A percentile compares a stretch with the other conserved stretches of the same genome.
Conservation (phyloP, 2,329 filamentous ascomycete genomes). For the Colletotrichum musicola region DNA sequence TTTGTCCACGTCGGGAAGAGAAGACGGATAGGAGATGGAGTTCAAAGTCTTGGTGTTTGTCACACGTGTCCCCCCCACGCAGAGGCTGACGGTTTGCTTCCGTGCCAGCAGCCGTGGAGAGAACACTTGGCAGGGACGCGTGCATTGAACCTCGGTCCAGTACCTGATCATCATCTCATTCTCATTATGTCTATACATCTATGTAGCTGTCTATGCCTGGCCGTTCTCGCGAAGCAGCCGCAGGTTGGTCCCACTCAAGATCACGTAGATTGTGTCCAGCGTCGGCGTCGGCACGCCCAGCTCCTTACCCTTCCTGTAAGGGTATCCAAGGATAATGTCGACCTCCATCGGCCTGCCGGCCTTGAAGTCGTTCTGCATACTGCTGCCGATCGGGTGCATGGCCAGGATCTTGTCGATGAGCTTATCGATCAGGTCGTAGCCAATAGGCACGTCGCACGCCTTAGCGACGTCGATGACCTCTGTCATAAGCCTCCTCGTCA, state of each 20-base stretch:
- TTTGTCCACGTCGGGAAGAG: too few relatives aligned
- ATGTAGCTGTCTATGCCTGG: not conserved
- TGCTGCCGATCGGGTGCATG: conserved; percentile 58
- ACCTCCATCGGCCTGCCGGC: conserved; percentile 70
- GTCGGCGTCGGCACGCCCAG: conserved; percentile 67
- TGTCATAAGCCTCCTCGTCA: conserved; percentile 63
- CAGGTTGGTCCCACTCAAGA: conserved; percentile 50
- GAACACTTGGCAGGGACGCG: not conserved
- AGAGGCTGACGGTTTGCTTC: conserved; percentile 17
- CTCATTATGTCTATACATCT: not conserved
- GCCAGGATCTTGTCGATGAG: conserved; percentile 61
- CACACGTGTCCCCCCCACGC: conserved; percentile 12
- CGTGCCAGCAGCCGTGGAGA: not conserved
- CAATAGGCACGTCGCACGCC: conserved; percentile 61
- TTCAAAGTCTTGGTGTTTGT: too few relatives aligned
- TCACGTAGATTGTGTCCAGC: conserved; percentile 54
- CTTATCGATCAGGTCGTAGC: conserved; percentile 60
- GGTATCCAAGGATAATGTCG: conserved; percentile 73
- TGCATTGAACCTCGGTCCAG: not conserved
- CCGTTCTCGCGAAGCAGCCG: conserved; percentile 23
- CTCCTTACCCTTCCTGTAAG: conserved; percentile 66
- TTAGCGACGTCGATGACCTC: conserved; percentile 70
- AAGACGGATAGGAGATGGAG: too few relatives aligned
- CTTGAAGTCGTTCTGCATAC: conserved; percentile 71
- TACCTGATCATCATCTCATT: not conserved